phyloP scores from a whole-genome alignment of 192 early-diverging fungal species.

The Spizellomyces sp. region DNA sequence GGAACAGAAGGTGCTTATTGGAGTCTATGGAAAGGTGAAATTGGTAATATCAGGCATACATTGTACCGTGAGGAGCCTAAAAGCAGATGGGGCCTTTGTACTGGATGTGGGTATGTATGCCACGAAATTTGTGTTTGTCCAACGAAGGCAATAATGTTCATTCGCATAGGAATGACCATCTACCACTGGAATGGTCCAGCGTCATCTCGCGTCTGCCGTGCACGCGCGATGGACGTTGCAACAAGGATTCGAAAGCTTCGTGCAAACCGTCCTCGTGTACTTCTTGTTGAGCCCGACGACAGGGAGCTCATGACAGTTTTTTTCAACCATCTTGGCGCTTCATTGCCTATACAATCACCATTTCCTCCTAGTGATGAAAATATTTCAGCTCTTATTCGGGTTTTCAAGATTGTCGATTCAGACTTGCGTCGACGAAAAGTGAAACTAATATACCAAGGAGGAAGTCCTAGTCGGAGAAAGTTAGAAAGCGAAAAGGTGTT shows the following conservation, averaged over 20 bases:
- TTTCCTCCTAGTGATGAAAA: background rate
- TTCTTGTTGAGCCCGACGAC: constrained; percentile 35
- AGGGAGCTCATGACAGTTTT: constrained; percentile 4
- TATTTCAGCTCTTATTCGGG: background rate
- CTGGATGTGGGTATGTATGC: constrained; percentile 31
- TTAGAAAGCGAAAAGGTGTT: constrained; percentile 21
- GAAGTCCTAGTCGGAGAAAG: constrained; percentile 20
- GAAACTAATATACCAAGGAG: constrained; percentile 32
- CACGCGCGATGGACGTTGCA: constrained; percentile 41
- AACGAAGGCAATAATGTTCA: background rate
- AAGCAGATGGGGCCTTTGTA: constrained; percentile 27
- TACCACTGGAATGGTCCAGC: constrained; percentile 30
- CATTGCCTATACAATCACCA: background rate
- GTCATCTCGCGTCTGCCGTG: constrained; percentile 37
- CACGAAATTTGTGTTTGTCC: background rate
- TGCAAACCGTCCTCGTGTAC: constrained; percentile 35
- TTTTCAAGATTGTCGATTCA: constrained; percentile 19
- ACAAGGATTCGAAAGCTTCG: constrained; percentile 37
- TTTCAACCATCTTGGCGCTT: constrained; percentile 4
- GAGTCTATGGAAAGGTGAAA: constrained; percentile 27
- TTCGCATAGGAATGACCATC: constrained; percentile 19
- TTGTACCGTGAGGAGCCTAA: background rate
- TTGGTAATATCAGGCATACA: constrained; percentile 10
- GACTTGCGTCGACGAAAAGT: background rate
- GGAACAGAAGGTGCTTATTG: constrained; percentile 27